Base-by-base conservation (phyloP, 1,284 basidiomycete species). In the Fomes fomentarius region DNA sequence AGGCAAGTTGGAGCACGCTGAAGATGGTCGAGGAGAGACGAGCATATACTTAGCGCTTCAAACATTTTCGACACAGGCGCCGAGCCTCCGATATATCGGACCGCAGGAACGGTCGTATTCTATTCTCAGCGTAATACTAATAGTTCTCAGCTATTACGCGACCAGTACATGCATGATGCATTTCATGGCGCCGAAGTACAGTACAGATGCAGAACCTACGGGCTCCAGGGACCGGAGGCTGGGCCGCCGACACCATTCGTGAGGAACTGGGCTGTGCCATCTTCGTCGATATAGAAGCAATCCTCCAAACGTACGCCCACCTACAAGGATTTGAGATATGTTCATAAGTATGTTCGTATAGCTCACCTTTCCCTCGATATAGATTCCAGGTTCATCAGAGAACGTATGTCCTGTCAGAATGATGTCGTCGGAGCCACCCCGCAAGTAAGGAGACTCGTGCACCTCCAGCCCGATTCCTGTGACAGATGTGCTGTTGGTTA, bases 371-470 rank as follows among this genome's bases (percentile, higher is more conserved):
- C 81, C 84, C 59, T 88, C 81, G 48, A 94, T 87, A 69, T 94
- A 94, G 26, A 94, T 76, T 0, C 92, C 91, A 2, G 92, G 93
- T 69, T 95, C 92, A 62, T 93, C 78, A 7, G 89, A 92, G 71
- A 94, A 93, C 0, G 87, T 78, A 65, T 93, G 85, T 1, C 91
- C 90, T 0, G 69, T 69, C 40, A 79, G 71, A 47, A 93, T 82
- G 22, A 79, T 62, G 59, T 79, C 79, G 25, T 79, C 65, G 38
- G 79, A 85, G 15, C 88, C 89, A 26, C 89, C 89, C 47, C 82
- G 81, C 26, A 94, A 75, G 69, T 93, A 94, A 1, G 92, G 93
- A 5, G 78, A 75, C 72, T 95, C 93, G 63, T 95, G 93, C 9
- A 78, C 85, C 70, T 94, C 89, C 3, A 94, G 72, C 1, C 92